Base-by-base conservation (phyloP, 768 basidiomycete genomes). In the Podaxis sp. region DNA sequence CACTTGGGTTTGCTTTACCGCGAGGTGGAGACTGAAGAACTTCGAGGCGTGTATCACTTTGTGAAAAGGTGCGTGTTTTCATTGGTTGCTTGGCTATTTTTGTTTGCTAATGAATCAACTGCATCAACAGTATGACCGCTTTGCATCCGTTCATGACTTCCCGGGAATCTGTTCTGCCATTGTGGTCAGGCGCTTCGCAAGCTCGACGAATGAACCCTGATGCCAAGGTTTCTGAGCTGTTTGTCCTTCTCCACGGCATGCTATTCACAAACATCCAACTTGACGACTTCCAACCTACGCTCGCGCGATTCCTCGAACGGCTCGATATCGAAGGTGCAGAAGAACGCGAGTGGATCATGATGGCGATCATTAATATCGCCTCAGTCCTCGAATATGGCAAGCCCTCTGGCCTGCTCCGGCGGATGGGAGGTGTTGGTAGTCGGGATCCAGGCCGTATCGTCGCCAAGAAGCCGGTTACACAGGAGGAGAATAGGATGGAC, bases 341-440 rank as follows among this genome's bases (percentile, higher is more conserved):
- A 66, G 90, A 88, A 70, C 86, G 88, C 30, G 93, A 96, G 61
- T 99, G 97, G 97, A 89, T 93, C 68, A 95, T 96, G 90, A 96
- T 99, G 93, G 96, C 87, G 0, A 78, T 90, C 52, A 80, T 93
- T 67, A 96, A 96, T 72, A 80, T 98, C 36, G 81, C 85, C 3
- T 84, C 91, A 0, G 74, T 97, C 8, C 78, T 98, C 69, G 95
- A 99, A 74, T 99, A 96, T 68, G 96, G 97, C 38, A 82, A 86
- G 28, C 80, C 87, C 2, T 82, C 81, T 4, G 88, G 93, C 2
- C 76, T 93, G 4, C 75, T 99, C 53, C 82, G 86, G 57, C 87
- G 82, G 65, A 78, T 85, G 2, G 84, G 89, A 13, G 86, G 82
- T 28, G 73, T 82, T 3, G 80, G 82, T 11, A 69, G 73, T 2